Conservation (phyloP, 441 rosid genomes). For the Macaranga tanarius region DNA sequence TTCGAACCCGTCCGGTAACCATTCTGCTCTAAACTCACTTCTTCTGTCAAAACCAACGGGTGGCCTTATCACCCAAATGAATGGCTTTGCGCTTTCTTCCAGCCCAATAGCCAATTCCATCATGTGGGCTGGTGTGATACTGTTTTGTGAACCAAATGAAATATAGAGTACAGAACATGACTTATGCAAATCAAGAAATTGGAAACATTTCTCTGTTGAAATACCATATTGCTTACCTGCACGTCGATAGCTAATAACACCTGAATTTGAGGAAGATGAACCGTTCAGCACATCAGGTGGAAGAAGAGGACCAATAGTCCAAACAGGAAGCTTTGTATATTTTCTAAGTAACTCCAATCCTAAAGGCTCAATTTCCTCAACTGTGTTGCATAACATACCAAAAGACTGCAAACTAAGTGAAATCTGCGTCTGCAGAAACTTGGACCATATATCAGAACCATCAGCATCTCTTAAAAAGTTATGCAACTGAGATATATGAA, state of each 20-base stretch:
- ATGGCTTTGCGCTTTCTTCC: constrained; percentile 37
- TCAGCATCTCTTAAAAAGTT: constrained; percentile 31
- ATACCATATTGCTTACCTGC: constrained; percentile 35
- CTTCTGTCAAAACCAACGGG: constrained; percentile 36
- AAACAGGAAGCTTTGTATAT: constrained; percentile 35
- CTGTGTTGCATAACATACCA: constrained; percentile 40
- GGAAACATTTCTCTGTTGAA: constrained; percentile 34
- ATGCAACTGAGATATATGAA: constrained; percentile 39
- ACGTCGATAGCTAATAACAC: not conserved
- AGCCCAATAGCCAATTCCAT: constrained; percentile 43
- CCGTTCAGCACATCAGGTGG: constrained; percentile 30
- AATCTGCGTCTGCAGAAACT: constrained; percentile 37
- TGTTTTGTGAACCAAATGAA: constrained; percentile 53
- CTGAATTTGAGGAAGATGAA: not conserved
- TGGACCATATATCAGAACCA: constrained; percentile 41
- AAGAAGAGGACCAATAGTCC: constrained; percentile 44
- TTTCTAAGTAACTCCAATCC: constrained; percentile 34
- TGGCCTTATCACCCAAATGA: constrained; percentile 52
- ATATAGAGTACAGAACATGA: constrained; percentile 39
- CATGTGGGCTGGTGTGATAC: constrained; percentile 35
- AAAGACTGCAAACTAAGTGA: constrained; percentile 30
- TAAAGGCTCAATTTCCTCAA: constrained; percentile 39
- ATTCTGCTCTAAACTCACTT: constrained; percentile 34
- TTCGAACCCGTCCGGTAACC: constrained; percentile 45
- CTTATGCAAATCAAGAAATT: constrained; percentile 37